phyloP scores from a whole-genome alignment of 805 yeast genomes.

The Metschnikowia gelsemii region DNA sequence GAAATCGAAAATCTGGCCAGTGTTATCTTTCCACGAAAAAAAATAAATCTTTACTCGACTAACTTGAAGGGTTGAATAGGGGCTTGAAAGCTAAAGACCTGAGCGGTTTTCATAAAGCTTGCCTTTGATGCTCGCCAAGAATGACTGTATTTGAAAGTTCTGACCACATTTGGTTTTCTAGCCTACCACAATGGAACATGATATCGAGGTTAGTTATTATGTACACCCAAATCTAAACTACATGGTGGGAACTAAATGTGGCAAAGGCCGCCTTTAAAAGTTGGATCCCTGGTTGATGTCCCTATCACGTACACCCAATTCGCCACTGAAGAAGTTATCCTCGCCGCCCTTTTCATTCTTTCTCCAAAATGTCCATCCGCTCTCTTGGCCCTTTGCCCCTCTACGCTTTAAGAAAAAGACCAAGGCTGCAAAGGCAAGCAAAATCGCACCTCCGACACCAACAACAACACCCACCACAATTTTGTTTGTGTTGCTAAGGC shows the following conservation, averaged over 20 bases:
- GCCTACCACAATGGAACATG: no score
- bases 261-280: conserved; percentile 24
- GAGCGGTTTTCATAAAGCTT: no score
- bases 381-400: conserved; percentile 26
- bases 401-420: conserved; percentile 38
- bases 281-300: conserved; percentile 48
- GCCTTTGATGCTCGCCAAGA: no score
- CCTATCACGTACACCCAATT: conserved; percentile 48
- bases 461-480: conserved; percentile 49
- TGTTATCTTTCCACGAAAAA: no score
- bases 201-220: not conserved
- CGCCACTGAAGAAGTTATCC: conserved; percentile 44
- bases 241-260: not conserved
- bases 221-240: not conserved
- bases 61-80: no score
- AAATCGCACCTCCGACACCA: conserved; percentile 45
- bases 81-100: no score
- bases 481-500: conserved; percentile 42
- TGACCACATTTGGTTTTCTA: no score
- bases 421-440: conserved; percentile 35
- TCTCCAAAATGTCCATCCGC: conserved; percentile 50
- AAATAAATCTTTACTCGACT: no score
- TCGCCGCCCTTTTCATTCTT: conserved; percentile 41
- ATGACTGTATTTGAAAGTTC: no score
- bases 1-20: no score